Evolutionary conservation across 2,329 filamentous ascomycete species (phyloP).

Genomic region (Sclerotinia glacialis): DNA sequence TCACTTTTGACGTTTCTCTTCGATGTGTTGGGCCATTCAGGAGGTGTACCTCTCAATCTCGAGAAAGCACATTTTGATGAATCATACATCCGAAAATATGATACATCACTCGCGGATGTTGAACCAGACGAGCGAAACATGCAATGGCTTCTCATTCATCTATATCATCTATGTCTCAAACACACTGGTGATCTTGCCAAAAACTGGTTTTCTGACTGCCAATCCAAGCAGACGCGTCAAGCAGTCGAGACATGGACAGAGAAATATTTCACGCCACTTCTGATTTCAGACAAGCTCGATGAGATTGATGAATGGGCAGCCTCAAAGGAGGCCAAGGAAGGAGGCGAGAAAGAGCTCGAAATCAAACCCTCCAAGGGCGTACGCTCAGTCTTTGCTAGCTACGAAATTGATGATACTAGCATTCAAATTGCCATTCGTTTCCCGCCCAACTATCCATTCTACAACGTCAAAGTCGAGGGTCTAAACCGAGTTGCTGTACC

Average conservation of each 20-base stretch:
- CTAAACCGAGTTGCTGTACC: slow-evolving; percentile 81
- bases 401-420: slow-evolving; percentile 82
- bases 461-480: slow-evolving; percentile 71
- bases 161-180: slow-evolving; percentile 80
- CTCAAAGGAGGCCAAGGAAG: slow-evolving; percentile 47
- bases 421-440: slow-evolving; percentile 81
- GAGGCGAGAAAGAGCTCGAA: slow-evolving; percentile 54
- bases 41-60: slow-evolving; percentile 70
- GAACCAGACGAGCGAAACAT: slow-evolving; percentile 69
- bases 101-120: slow-evolving; percentile 51
- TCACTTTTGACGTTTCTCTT: slow-evolving; percentile 77
- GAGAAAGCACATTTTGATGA: slow-evolving; percentile 62
- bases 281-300: slow-evolving; percentile 63
- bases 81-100: slow-evolving; percentile 55
- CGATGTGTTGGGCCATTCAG: slow-evolving; percentile 77
- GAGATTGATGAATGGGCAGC: slow-evolving; percentile 67
- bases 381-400: slow-evolving; percentile 77
- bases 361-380: slow-evolving; percentile 71
- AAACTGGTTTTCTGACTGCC: slow-evolving; percentile 78
- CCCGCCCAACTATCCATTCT: slow-evolving; percentile 78
- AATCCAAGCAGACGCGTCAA: slow-evolving; percentile 74
- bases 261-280: slow-evolving; percentile 72
- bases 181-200: slow-evolving; percentile 77
- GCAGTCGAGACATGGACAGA: slow-evolving; percentile 83
- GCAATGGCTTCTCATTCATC: slow-evolving; percentile 78